Evolutionary conservation across 169 alveolate genomes (phyloP).

Genomic region (Ichthyophthirius multifiliis): DNA sequence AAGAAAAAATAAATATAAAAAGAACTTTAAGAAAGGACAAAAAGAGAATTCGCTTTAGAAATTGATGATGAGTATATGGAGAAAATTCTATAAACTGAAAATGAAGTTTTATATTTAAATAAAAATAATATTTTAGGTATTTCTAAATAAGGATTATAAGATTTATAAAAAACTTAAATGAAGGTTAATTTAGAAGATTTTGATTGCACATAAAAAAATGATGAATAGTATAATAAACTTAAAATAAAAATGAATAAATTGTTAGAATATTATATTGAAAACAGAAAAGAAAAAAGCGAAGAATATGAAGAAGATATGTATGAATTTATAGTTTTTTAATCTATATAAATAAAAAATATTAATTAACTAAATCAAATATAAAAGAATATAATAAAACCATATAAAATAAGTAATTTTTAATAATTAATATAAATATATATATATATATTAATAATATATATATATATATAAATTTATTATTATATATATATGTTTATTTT

Average conservation of each 20-base stretch:
- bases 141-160: neutral
- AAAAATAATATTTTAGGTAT: constrained; percentile 2
- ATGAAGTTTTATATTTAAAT: constrained; percentile 7
- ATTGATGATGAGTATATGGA: constrained; percentile 6
- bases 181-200: neutral
- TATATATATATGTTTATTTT: too few relatives aligned
- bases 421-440: too few relatives aligned
- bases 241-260: neutral
- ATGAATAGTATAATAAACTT: neutral
- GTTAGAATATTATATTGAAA: constrained; percentile 1
- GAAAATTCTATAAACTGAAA: neutral
- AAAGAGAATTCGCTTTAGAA: neutral
- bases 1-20: neutral
- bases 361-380: neutral
- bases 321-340: neutral
- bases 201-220: neutral
- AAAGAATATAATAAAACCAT: neutral
- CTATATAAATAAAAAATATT: neutral
- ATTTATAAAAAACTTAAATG: neutral
- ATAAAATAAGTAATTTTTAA: too few relatives aligned
- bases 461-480: too few relatives aligned
- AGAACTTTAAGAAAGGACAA: neutral
- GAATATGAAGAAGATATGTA: constrained; percentile 17
- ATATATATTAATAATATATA: too few relatives aligned
- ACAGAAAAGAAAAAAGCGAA: neutral